phyloP scores from a whole-genome alignment of 108 stramenopile genomes.

The Thalassiosira profunda region DNA sequence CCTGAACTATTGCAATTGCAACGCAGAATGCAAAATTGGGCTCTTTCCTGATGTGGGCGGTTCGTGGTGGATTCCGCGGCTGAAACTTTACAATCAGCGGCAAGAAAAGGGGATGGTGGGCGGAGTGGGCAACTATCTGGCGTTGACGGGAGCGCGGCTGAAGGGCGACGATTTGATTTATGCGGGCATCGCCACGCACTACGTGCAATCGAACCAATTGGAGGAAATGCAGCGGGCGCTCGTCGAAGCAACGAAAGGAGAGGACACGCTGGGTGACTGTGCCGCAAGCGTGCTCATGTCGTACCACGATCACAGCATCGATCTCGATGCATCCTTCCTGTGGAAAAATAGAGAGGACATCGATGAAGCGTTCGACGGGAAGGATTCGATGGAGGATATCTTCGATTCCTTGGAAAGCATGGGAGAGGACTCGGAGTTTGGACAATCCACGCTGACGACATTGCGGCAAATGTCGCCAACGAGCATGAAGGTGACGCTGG shows the following conservation, averaged over 20 bases:
- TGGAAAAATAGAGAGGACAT: conserved; percentile 54
- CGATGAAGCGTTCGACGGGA: conserved; percentile 56
- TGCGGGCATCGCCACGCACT: conserved; percentile 96
- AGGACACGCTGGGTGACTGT: conserved; percentile 34
- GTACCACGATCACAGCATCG: conserved; percentile 54
- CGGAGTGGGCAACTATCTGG: conserved; percentile 90
- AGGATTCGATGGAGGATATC: conserved; percentile 63
- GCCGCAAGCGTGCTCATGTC: conserved; percentile 51
- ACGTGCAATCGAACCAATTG: conserved; percentile 74
- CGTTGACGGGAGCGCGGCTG: conserved; percentile 92
- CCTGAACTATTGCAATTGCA: no score
- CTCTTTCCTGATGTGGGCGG: conserved; percentile 98
- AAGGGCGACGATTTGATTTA: conserved; percentile 84
- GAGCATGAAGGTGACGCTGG: conserved; percentile 74
- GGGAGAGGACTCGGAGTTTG: conserved; percentile 58
- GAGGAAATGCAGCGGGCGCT: conserved; percentile 61
- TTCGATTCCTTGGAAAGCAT: conserved; percentile 48
- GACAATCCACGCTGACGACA: conserved; percentile 52
- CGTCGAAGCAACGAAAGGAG: conserved; percentile 43
- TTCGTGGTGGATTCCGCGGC: conserved; percentile 89
- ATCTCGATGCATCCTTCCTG: conserved; percentile 52
- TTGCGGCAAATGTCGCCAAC: conserved; percentile 87
- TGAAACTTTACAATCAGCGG: conserved; percentile 47
- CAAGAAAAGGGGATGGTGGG: conserved; percentile 22
- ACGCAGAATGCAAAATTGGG: conserved; percentile 93